These are phyloP conservation scores for Peronospora farinosa DNA, from an alignment of 352 stramenopile genomes.

Conservation along the genomic window DNA sequence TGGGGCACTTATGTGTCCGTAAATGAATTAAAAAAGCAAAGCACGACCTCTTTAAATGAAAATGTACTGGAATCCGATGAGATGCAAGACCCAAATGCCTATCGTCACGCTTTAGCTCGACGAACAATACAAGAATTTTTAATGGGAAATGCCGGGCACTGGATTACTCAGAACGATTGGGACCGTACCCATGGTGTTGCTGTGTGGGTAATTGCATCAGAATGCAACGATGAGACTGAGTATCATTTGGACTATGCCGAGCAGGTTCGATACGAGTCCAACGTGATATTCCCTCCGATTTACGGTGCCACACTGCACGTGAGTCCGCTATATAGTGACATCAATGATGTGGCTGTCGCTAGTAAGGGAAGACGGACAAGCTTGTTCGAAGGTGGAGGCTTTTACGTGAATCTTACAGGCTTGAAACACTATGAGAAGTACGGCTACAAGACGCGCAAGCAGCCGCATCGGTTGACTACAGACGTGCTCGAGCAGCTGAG, in stretches of 20 bases:
- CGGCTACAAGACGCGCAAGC: conserved; percentile 58
- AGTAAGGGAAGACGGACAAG: conserved; percentile 9
- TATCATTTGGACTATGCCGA: conserved; percentile 75
- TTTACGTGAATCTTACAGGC: conserved; percentile 48
- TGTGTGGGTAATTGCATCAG: conserved; percentile 65
- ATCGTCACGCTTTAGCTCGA: conserved; percentile 39
- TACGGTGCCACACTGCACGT: conserved; percentile 75
- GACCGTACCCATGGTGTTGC: conserved; percentile 41
- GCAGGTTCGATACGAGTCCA: conserved; percentile 67
- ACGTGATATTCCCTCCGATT: conserved; percentile 57
- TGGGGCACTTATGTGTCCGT: conserved; percentile 63
- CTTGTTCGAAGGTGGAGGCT: conserved; percentile 45
- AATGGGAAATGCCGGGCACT: conserved; percentile 12
- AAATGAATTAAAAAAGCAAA: conserved; percentile 18
- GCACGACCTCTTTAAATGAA: neutral
- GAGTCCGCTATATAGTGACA: conserved; percentile 34
- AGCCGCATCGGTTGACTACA: conserved; percentile 32
- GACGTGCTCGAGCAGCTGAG: conserved; percentile 37
- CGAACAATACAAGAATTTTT: conserved; percentile 56
- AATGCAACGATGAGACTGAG: conserved; percentile 53
- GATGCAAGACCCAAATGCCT: conserved; percentile 19
- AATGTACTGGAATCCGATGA: conserved; percentile 8
- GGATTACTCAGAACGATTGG: conserved; percentile 36
- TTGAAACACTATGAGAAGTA: conserved; percentile 53
- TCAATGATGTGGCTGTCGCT: conserved; percentile 1